These are phyloP conservation scores for Diplosphaera chodatii DNA, from an alignment of 139 green algal species.

Conservation along the genomic window DNA sequence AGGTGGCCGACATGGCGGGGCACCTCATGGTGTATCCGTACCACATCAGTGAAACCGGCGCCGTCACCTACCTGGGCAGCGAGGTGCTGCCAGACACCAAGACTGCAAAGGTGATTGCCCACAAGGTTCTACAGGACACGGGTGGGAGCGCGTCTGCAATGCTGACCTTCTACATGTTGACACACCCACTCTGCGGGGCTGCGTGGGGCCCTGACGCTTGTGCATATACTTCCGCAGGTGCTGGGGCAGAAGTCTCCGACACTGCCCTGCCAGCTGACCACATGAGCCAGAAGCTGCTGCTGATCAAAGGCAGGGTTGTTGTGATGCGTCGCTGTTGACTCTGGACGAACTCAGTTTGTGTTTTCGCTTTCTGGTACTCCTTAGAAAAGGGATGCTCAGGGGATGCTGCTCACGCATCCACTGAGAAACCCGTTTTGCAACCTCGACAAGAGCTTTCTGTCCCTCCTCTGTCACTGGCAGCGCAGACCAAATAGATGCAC, in stretches of 20 bases:
- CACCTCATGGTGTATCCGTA: slow-evolving; percentile 44
- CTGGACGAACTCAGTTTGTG: too few relatives aligned
- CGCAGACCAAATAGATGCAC: too few relatives aligned
- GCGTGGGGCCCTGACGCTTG: background rate
- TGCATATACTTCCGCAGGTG: background rate
- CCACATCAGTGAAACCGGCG: slow-evolving; percentile 9
- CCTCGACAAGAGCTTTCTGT: too few relatives aligned
- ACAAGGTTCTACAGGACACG: background rate
- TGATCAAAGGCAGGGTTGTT: too few relatives aligned
- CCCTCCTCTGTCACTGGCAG: too few relatives aligned
- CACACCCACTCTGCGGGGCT: background rate
- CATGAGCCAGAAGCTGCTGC: too few relatives aligned
- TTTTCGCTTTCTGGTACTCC: too few relatives aligned
- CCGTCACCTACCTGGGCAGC: background rate
- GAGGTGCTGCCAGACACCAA: background rate
- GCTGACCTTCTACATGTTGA: background rate
- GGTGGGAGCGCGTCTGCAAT: background rate
- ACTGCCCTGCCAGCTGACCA: background rate
- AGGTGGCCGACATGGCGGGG: slow-evolving; percentile 23
- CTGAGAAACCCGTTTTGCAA: too few relatives aligned
- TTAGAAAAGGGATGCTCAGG: too few relatives aligned
- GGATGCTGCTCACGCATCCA: too few relatives aligned
- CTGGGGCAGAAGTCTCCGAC: background rate
- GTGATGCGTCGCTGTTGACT: too few relatives aligned
- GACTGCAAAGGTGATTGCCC: background rate